Evolutionary conservation across 257 asterid species (phyloP).

Genomic region (Euphrasia confusa): DNA sequence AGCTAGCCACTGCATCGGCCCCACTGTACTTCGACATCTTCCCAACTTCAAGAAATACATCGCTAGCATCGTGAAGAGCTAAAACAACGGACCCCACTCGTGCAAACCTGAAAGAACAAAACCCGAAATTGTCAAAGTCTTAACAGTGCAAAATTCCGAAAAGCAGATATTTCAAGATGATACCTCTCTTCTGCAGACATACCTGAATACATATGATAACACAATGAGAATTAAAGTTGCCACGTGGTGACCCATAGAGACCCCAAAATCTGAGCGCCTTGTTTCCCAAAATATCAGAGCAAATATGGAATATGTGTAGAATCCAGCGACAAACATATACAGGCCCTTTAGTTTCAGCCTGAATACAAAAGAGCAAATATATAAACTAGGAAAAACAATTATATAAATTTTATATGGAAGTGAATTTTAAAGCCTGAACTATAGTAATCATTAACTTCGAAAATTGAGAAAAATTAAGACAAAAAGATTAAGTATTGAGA

Average conservation of each 20-base stretch:
- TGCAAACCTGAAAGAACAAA: conserved; percentile 65
- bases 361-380: conserved; percentile 28
- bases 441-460: too few species aligned
- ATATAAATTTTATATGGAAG: not conserved
- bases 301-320: conserved; percentile 88
- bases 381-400: conserved; percentile 11
- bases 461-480: too few species aligned
- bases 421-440: too few species aligned
- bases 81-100: conserved; percentile 86
- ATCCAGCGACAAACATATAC: conserved; percentile 85
- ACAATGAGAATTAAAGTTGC: conserved; percentile 79
- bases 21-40: conserved; percentile 99
- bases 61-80: conserved; percentile 99
- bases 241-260: conserved; percentile 94
- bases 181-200: conserved; percentile 20
- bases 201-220: conserved; percentile 78
- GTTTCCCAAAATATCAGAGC: conserved; percentile 98
- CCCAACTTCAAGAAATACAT: conserved; percentile 88
- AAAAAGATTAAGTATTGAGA: too few species aligned
- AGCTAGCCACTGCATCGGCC: conserved; percentile 79
- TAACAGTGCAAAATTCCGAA: conserved; percentile 1
- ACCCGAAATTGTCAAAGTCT: not conserved
- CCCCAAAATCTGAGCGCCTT: conserved; percentile 96
- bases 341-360: conserved; percentile 91
- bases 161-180: not conserved